Conservation (phyloP, 75 land plant genomes). For the Azolla pinnata region DNA sequence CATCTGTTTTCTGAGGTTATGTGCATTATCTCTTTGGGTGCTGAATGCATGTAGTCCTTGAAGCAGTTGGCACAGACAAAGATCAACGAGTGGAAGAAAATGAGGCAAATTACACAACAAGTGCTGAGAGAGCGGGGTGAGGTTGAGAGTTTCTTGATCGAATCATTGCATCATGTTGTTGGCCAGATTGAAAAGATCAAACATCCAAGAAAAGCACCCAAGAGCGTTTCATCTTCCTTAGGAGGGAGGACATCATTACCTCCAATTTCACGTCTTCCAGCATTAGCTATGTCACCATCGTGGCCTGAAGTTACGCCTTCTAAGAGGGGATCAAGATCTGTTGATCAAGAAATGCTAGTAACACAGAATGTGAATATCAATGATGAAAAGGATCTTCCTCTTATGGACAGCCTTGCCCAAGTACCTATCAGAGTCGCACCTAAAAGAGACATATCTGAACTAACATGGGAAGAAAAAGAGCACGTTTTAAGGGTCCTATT, state of each 20-base stretch:
- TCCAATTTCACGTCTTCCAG: too few relatives aligned
- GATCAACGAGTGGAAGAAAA: constrained; percentile 20
- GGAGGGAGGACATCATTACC: too few relatives aligned
- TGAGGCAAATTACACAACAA: constrained; percentile 25
- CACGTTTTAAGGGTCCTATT: constrained; percentile 24
- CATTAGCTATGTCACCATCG: too few relatives aligned
- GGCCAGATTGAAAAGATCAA: constrained; percentile 8
- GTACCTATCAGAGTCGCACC: constrained; percentile 9
- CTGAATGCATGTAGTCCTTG: too few relatives aligned
- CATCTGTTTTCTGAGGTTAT: too few relatives aligned
- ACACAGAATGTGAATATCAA: too few relatives aligned
- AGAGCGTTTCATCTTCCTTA: too few relatives aligned
- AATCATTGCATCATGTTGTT: constrained; percentile 19
- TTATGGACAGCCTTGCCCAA: neutral
- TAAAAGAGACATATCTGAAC: constrained; percentile 20
- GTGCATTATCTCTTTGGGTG: too few relatives aligned
- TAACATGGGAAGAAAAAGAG: constrained; percentile 22
- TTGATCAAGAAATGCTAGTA: too few relatives aligned
- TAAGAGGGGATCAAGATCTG: too few relatives aligned
- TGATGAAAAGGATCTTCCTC: too few relatives aligned
- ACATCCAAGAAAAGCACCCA: neutral
- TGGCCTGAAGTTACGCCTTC: too few relatives aligned
- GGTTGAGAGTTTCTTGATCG: constrained; percentile 24
- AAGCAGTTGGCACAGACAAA: constrained; percentile 20
- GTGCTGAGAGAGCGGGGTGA: constrained; percentile 25